Percentiles rank a stretch among this genome's conserved stretches.
Conservation (phyloP, 1,139 yeast genomes). For the Candida sanyaensis region DNA sequence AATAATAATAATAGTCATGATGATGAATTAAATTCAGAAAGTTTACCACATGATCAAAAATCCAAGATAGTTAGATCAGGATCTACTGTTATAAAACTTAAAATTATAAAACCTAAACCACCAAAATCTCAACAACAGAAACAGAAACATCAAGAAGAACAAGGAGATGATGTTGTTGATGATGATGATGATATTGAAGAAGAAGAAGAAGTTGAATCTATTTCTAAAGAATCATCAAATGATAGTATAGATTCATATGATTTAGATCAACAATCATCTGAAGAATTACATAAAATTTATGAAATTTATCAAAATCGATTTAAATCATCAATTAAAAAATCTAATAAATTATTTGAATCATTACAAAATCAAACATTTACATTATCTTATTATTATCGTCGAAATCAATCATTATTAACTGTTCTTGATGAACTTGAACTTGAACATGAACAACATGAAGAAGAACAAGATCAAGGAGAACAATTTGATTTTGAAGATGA, state of each 20-base stretch:
- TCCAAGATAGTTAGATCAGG: not conserved
- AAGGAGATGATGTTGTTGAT: not conserved
- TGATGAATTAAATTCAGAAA: not conserved
- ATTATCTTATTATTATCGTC: constrained; percentile 34
- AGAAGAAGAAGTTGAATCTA: not conserved
- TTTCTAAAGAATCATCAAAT: not conserved
- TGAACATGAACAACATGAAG: constrained; percentile 13
- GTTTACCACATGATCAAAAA: too few species aligned
- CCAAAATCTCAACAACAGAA: not conserved
- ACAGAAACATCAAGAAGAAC: not conserved
- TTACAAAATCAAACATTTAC: constrained; percentile 40
- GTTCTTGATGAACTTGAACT: constrained; percentile 26
- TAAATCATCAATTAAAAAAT: constrained; percentile 22
- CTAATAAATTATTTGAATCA: constrained; percentile 28
- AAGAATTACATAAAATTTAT: constrained; percentile 25
- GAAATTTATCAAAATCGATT: constrained; percentile 30
- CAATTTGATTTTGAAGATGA: constrained; percentile 1
- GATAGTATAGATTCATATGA: not conserved
- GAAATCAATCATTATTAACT: constrained; percentile 41
- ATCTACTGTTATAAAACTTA: not conserved
- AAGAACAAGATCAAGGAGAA: constrained; percentile 6
- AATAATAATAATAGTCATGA: not conserved
- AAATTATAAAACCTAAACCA: not conserved
- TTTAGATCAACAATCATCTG: constrained; percentile 4
- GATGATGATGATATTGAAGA: not conserved